Conservation (phyloP, 345 rosid species). For the Stellera chamaejasme region DNA sequence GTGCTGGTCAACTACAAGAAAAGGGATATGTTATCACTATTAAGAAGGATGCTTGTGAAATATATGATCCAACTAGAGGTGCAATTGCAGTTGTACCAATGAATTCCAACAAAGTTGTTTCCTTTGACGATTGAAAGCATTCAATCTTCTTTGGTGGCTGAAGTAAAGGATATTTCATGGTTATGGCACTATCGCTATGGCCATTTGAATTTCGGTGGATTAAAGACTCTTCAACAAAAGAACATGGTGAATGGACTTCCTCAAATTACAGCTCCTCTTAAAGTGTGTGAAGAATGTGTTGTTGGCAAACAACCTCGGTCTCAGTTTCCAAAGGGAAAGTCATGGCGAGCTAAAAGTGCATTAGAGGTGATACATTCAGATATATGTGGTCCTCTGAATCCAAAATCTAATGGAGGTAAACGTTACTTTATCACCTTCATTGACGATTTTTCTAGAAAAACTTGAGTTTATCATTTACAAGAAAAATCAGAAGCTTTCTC, state of each 20-base stretch:
- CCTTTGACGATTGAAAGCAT: background rate
- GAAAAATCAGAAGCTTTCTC: background rate
- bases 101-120: background rate
- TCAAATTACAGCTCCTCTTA: no score
- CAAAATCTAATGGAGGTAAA: conserved; percentile 1
- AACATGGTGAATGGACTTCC: no score
- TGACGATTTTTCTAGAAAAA: background rate
- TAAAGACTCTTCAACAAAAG: no score
- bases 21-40: background rate
- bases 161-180: background rate
- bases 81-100: background rate
- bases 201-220: background rate
- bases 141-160: background rate
- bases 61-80: background rate
- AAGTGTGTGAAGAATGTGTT: no score
- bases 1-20: background rate
- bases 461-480: background rate
- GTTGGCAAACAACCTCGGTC: background rate
- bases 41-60: background rate
- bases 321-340: background rate
- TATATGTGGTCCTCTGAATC: background rate
- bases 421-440: background rate
- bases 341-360: background rate
- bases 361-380: background rate
- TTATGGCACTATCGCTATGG: background rate